Percentiles rank a stretch among this genome's conserved stretches.
phyloP scores from a whole-genome alignment of 1,139 yeast species.

The Insectozyma bohioensis region DNA sequence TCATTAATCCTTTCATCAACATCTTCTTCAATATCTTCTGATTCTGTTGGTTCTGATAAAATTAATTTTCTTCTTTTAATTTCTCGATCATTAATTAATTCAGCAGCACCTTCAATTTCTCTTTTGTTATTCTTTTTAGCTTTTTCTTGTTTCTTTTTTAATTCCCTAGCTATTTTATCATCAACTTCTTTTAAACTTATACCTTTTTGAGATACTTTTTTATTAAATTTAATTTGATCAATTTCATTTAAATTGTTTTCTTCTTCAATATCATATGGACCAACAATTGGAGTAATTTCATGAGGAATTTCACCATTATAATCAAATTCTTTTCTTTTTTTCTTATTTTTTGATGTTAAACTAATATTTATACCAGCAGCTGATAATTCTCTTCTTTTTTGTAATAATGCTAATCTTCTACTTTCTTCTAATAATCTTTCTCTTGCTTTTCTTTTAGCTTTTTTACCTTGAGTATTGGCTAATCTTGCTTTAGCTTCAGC shows the following conservation, averaged over 20 bases:
- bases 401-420: slow-evolving; percentile 70
- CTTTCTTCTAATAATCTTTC: slow-evolving; percentile 78
- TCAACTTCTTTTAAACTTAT: slow-evolving; percentile 39
- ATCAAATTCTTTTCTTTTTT: slow-evolving; percentile 61
- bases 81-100: slow-evolving; percentile 19
- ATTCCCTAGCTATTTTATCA: slow-evolving; percentile 31
- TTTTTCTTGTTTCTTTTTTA: slow-evolving; percentile 18
- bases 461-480: slow-evolving; percentile 92
- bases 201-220: slow-evolving; percentile 49
- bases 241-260: slow-evolving; percentile 48
- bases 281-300: slow-evolving; percentile 69
- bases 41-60: slow-evolving; percentile 10
- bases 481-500: slow-evolving; percentile 91
- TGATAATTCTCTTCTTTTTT: slow-evolving; percentile 80
- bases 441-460: slow-evolving; percentile 87
- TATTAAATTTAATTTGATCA: slow-evolving; percentile 45
- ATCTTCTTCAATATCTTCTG: slow-evolving; percentile 9
- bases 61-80: slow-evolving; percentile 14
- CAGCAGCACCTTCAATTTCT: slow-evolving; percentile 35
- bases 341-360: slow-evolving; percentile 50
- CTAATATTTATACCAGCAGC: slow-evolving; percentile 76
- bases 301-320: slow-evolving; percentile 82
- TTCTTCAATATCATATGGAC: slow-evolving; percentile 64
- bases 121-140: slow-evolving; percentile 6
- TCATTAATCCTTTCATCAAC: slow-evolving; percentile 1